These are phyloP conservation scores for Dendrostoma leiphaemia DNA, from an alignment of 2,329 filamentous ascomycete species.

Conservation along the genomic window DNA sequence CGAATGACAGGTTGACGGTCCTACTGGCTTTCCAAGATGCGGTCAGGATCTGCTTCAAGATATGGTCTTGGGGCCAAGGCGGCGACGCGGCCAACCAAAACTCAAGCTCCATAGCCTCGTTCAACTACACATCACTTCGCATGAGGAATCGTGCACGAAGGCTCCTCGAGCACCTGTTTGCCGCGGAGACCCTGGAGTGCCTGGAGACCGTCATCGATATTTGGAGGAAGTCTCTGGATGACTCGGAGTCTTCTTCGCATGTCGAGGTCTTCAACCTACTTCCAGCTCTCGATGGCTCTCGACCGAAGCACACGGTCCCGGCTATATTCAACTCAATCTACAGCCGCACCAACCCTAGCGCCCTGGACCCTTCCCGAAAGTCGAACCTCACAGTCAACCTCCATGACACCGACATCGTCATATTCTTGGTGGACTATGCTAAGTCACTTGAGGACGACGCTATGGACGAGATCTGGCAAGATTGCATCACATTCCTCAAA, in stretches of 20 bases:
- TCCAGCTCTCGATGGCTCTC: constrained; percentile 85
- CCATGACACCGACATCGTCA: constrained; percentile 77
- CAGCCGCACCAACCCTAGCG: constrained; percentile 82
- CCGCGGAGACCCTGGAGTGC: constrained; percentile 88
- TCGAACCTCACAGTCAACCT: constrained; percentile 87
- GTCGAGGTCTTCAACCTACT: constrained; percentile 78
- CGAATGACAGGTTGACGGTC: constrained; percentile 90
- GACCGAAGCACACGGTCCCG: constrained; percentile 87
- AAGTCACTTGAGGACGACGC: constrained; percentile 91
- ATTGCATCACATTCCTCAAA: constrained; percentile 86
- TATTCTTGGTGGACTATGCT: constrained; percentile 88
- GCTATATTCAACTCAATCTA: constrained; percentile 96
- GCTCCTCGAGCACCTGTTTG: constrained; percentile 88
- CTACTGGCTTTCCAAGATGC: constrained; percentile 96
- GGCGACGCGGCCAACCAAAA: constrained; percentile 61
- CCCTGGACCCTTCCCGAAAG: constrained; percentile 74
- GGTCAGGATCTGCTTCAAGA: constrained; percentile 84
- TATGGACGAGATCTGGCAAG: constrained; percentile 96
- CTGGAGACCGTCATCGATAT: constrained; percentile 86
- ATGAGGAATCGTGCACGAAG: constrained; percentile 87
- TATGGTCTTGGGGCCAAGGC: constrained; percentile 89
- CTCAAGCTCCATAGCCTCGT: constrained; percentile 70
- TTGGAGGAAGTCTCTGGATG: constrained; percentile 61
- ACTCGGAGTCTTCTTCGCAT: constrained; percentile 47
- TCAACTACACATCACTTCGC: constrained; percentile 84